Percentiles rank a stretch among this genome's conserved stretches.
These are phyloP conservation scores for Ehretia macrophylla DNA, from an alignment of 257 asterid species.

Conservation along the genomic window DNA sequence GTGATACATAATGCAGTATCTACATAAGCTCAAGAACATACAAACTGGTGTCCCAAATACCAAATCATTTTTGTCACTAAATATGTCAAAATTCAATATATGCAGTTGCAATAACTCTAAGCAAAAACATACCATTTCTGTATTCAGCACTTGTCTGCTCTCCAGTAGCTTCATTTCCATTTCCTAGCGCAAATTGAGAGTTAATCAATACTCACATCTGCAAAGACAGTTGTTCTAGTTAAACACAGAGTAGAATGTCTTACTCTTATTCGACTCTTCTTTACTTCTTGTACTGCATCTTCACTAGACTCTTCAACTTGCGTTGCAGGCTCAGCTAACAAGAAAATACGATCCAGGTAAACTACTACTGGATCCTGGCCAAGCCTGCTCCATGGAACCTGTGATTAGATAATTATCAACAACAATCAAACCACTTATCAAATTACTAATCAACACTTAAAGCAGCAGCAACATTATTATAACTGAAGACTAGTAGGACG, in stretches of 20 bases:
- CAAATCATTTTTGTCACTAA: neutral
- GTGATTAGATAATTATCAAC: constrained; percentile 20
- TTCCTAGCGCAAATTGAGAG: constrained; percentile 47
- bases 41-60: neutral
- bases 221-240: constrained; percentile 5
- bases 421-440: neutral
- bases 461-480: no score
- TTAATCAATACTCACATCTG: constrained; percentile 9
- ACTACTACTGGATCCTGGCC: constrained; percentile 98
- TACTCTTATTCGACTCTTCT: constrained; percentile 80
- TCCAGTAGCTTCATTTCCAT: constrained; percentile 88
- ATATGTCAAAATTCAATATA: neutral
- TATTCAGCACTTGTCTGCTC: constrained; percentile 53
- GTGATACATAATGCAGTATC: neutral
- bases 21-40: neutral
- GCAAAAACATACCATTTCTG: constrained; percentile 69
- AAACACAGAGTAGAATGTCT: constrained; percentile 25
- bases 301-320: constrained; percentile 88
- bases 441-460: neutral
- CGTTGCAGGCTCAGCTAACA: constrained; percentile 98
- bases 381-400: constrained; percentile 99
- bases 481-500: neutral
- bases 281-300: constrained; percentile 92
- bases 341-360: constrained; percentile 79
- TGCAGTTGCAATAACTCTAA: neutral